phyloP scores from a whole-genome alignment of 2,329 filamentous ascomycete genomes.

The Trichoderma cornu-damae region DNA sequence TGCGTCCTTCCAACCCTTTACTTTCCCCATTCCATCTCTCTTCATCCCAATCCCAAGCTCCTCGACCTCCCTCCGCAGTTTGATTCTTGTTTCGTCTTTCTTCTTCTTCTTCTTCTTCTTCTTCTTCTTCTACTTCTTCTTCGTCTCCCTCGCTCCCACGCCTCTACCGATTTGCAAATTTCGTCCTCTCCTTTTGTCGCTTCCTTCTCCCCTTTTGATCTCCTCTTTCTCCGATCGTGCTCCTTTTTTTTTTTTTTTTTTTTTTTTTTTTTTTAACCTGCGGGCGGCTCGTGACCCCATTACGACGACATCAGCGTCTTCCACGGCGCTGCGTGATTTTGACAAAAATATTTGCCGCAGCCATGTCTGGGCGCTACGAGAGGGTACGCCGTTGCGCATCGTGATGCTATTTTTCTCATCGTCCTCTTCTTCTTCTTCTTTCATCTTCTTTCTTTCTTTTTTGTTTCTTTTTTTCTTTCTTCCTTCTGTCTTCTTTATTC shows the following conservation, averaged over 20 bases:
- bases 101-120: not conserved
- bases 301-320: slow-evolving; percentile 8
- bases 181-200: not conserved
- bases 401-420: not conserved
- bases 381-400: slow-evolving; percentile 40
- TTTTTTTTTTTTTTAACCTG: too few species aligned
- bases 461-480: not conserved
- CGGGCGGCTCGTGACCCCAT: slow-evolving; percentile 13
- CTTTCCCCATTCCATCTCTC: slow-evolving; percentile 1
- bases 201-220: not conserved
- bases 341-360: slow-evolving; percentile 21
- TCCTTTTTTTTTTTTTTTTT: slow-evolving; percentile 11
- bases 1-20: not conserved
- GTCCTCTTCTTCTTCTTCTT: not conserved
- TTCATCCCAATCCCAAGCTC: not conserved
- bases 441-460: too few species aligned
- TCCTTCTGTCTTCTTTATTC: too few species aligned
- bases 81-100: not conserved
- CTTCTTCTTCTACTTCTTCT: not conserved
- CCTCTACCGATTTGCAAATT: not conserved
- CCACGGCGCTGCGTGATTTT: slow-evolving; percentile 5
- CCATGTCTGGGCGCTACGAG: slow-evolving; percentile 54
- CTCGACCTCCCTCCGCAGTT: not conserved
- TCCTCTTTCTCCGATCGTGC: not conserved
- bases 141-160: not conserved